phyloP scores from a whole-genome alignment of 371 early-diverging fungal genomes.

The Mortierella sp. region DNA sequence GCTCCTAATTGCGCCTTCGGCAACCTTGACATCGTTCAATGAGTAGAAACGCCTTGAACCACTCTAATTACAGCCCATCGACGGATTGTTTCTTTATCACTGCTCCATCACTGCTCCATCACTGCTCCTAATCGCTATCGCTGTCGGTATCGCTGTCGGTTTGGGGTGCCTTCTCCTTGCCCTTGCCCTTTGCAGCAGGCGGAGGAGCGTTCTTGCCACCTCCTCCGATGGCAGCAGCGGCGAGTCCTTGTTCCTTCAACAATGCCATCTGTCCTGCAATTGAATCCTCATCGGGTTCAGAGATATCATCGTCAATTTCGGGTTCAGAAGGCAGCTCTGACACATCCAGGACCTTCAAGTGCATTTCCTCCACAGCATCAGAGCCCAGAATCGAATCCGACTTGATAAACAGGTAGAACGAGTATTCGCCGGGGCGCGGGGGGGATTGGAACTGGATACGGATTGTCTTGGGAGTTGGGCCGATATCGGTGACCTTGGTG shows the following conservation, averaged over 20 bases:
- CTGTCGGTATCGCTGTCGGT: slow-evolving; percentile 45
- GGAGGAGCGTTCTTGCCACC: slow-evolving; percentile 35
- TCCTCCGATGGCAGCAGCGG: slow-evolving; percentile 70
- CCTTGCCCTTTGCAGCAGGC: slow-evolving; percentile 23
- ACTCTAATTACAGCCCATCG: too few species aligned
- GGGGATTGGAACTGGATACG: slow-evolving; percentile 96
- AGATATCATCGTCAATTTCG: slow-evolving; percentile 91
- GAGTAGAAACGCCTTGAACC: too few species aligned
- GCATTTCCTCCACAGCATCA: slow-evolving; percentile 80
- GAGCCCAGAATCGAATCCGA: slow-evolving; percentile 90
- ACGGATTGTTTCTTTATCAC: too few species aligned
- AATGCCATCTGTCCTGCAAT: slow-evolving; percentile 93
- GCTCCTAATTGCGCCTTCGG: too few species aligned
- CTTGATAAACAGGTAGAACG: slow-evolving; percentile 86
- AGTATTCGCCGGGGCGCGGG: slow-evolving; percentile 84
- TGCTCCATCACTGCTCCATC: too few species aligned
- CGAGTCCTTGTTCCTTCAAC: slow-evolving; percentile 80
- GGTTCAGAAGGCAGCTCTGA: slow-evolving; percentile 75
- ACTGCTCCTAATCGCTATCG: slow-evolving; percentile 34
- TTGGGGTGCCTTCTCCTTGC: slow-evolving; percentile 49
- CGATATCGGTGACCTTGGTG: slow-evolving; percentile 82
- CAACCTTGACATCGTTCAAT: too few species aligned
- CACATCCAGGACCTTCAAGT: slow-evolving; percentile 77
- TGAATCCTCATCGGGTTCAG: slow-evolving; percentile 95
- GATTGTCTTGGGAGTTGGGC: slow-evolving; percentile 69